phyloP scores from a whole-genome alignment of 1,284 basidiomycete genomes.

The Xanthoconium separans region DNA sequence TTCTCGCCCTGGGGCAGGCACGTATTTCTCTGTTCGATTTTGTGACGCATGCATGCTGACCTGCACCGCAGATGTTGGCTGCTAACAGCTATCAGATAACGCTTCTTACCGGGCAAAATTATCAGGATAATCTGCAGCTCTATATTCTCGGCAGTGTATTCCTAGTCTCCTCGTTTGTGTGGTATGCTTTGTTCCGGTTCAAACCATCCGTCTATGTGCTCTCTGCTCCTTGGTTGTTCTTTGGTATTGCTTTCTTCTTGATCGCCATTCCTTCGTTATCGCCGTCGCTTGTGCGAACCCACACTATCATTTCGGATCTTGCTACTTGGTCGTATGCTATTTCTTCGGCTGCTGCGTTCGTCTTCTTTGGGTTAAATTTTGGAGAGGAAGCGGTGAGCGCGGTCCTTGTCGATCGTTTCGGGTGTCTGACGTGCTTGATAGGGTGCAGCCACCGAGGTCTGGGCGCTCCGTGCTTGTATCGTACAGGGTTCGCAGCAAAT shows the following conservation, averaged over 20 bases:
- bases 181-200: slow-evolving; percentile 89
- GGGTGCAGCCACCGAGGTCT: slow-evolving; percentile 90
- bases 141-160: slow-evolving; percentile 89
- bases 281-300: slow-evolving; percentile 57
- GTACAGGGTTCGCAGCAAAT: slow-evolving; percentile 93
- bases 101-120: slow-evolving; percentile 81
- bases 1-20: slow-evolving; percentile 83
- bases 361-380: slow-evolving; percentile 93
- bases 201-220: slow-evolving; percentile 87
- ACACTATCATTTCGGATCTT: slow-evolving; percentile 66
- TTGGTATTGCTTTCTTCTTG: slow-evolving; percentile 84
- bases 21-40: slow-evolving; percentile 20
- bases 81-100: slow-evolving; percentile 96
- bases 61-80: slow-evolving; percentile 60
- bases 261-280: slow-evolving; percentile 84
- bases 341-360: slow-evolving; percentile 85
- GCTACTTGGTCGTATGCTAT: slow-evolving; percentile 90
- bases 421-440: slow-evolving; percentile 29
- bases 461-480: slow-evolving; percentile 85
- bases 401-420: not conserved
- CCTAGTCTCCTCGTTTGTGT: slow-evolving; percentile 79
- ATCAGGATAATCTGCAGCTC: slow-evolving; percentile 77
- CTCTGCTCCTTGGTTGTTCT: slow-evolving; percentile 86
- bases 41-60: slow-evolving; percentile 1
- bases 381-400: slow-evolving; percentile 85